A percentile compares a stretch with the other conserved stretches of the same genome.
phyloP scores from a whole-genome alignment of 768 basidiomycete genomes.

The Nidularia pulvinata region DNA sequence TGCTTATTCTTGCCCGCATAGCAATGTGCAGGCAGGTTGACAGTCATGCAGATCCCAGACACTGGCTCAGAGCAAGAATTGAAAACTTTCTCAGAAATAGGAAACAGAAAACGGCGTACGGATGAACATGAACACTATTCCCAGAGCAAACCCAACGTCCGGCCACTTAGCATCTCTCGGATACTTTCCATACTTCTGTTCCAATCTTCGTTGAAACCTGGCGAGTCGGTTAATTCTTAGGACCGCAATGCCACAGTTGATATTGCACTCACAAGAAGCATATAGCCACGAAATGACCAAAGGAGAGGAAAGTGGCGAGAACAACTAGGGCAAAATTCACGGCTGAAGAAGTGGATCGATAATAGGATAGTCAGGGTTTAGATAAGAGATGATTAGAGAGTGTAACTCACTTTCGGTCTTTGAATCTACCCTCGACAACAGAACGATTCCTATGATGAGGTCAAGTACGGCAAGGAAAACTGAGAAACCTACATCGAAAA shows the following conservation, averaged over 20 bases:
- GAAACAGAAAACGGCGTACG: no score
- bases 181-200: background rate
- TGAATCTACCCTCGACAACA: background rate
- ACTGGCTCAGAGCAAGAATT: no score
- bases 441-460: background rate
- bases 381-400: no score
- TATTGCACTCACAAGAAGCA: background rate
- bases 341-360: no score
- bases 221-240: background rate
- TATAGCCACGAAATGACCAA: background rate
- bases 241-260: background rate
- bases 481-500: no score
- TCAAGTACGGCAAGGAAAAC: background rate
- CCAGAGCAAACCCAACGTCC: no score
- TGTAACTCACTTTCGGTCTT: background rate
- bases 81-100: no score
- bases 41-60: no score
- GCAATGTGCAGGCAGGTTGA: no score
- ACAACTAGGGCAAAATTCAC: background rate
- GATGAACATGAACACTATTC: no score
- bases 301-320: background rate
- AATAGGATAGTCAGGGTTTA: no score
- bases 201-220: background rate
- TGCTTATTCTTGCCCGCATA: no score
- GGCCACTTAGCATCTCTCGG: background rate